These are phyloP conservation scores for Colletotrichum horii DNA, from an alignment of 2,329 filamentous ascomycete species.

Conservation along the genomic window DNA sequence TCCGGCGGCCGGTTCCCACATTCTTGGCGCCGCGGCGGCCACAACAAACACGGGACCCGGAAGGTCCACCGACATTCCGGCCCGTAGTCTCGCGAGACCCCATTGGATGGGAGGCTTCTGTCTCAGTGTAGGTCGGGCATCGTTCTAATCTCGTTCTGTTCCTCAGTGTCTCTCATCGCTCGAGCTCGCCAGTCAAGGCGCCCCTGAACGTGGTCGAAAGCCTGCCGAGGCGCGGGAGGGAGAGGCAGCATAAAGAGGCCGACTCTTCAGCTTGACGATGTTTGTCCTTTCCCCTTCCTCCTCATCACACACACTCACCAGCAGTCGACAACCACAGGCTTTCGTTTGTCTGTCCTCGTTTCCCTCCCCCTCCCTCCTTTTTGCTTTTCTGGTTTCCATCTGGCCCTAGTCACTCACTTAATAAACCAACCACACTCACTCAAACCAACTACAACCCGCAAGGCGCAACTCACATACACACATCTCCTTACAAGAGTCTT, in stretches of 20 bases:
- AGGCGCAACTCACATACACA: not conserved
- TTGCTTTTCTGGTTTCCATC: not conserved
- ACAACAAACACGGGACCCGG: slow-evolving; percentile 10
- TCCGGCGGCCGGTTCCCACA: not conserved
- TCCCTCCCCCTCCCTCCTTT: not conserved
- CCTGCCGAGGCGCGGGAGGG: not conserved
- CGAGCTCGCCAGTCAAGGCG: not conserved
- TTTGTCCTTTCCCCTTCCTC: not conserved
- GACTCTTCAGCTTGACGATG: not conserved
- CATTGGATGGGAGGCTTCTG: not conserved
- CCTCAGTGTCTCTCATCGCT: not conserved
- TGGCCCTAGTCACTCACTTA: slow-evolving; percentile 15
- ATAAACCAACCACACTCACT: not conserved
- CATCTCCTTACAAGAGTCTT: not conserved
- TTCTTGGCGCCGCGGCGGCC: not conserved
- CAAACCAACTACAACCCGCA: not conserved
- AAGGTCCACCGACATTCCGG: not conserved
- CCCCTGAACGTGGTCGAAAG: not conserved
- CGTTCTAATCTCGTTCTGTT: not conserved
- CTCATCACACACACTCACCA: not conserved
- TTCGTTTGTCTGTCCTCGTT: slow-evolving; percentile 1
- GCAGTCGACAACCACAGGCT: not conserved
- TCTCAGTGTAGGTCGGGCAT: not conserved
- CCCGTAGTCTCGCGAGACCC: not conserved
- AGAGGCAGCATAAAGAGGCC: slow-evolving; percentile 4